These are phyloP conservation scores for Rubroshorea leprosula DNA, from an alignment of 345 rosid genomes.

Conservation along the genomic window DNA sequence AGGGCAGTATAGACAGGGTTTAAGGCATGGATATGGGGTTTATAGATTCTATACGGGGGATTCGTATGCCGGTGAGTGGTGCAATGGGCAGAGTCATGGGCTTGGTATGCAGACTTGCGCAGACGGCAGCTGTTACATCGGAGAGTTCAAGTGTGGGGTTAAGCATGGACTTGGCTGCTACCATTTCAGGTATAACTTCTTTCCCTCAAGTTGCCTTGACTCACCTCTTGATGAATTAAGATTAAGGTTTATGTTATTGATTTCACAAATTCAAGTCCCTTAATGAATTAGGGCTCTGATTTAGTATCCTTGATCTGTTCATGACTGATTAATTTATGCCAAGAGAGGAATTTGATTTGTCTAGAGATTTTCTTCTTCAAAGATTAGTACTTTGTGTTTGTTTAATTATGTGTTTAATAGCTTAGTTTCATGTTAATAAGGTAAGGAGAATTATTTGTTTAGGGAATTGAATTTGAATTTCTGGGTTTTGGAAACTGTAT, in stretches of 20 bases:
- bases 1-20: conserved; percentile 78
- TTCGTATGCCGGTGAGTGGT: conserved; percentile 90
- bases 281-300: neutral
- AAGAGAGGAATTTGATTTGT: neutral
- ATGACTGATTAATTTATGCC: neutral
- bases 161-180: conserved; percentile 93
- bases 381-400: neutral
- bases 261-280: neutral
- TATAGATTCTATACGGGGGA: conserved; percentile 86
- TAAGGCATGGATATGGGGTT: conserved; percentile 76
- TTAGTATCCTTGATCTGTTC: neutral
- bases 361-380: neutral
- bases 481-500: neutral
- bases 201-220: no score
- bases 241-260: no score
- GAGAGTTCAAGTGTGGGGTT: conserved; percentile 79
- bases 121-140: conserved; percentile 80
- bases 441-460: conserved; percentile 1
- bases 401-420: neutral
- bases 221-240: no score
- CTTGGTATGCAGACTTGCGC: conserved; percentile 79
- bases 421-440: conserved; percentile 3
- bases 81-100: conserved; percentile 93
- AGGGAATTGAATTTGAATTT: no score
- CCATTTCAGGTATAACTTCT: conserved; percentile 63